Evolutionary conservation across 768 basidiomycete genomes (phyloP).

Genomic region (Leccinum incarnatum): DNA sequence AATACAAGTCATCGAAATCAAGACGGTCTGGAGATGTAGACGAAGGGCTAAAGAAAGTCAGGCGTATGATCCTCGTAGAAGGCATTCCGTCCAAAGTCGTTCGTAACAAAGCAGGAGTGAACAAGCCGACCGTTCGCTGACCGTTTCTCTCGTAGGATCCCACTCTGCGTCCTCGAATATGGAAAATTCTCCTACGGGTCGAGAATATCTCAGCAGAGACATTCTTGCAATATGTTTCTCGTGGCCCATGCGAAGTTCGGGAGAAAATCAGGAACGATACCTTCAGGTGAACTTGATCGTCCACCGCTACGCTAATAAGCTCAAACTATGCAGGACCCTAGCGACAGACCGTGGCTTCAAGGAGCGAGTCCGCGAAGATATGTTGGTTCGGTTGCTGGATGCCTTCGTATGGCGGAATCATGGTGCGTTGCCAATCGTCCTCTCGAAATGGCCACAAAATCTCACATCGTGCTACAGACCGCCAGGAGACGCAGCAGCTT

Average conservation of each 20-base stretch:
- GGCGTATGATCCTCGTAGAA: slow-evolving; percentile 86
- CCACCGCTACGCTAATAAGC: background rate
- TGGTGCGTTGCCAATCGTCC: slow-evolving; percentile 43
- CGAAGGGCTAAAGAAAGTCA: slow-evolving; percentile 81
- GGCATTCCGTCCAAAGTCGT: slow-evolving; percentile 81
- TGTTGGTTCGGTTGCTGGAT: slow-evolving; percentile 93
- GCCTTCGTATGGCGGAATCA: slow-evolving; percentile 97
- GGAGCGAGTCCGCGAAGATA: slow-evolving; percentile 93
- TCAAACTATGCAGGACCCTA: slow-evolving; percentile 53
- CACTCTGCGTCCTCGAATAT: slow-evolving; percentile 85
- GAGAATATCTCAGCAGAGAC: slow-evolving; percentile 73
- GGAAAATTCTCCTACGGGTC: slow-evolving; percentile 90
- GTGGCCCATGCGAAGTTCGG: slow-evolving; percentile 83
- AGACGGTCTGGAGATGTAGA: slow-evolving; percentile 65
- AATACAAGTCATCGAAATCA: slow-evolving; percentile 66
- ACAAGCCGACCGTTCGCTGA: slow-evolving; percentile 4
- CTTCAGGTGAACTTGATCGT: slow-evolving; percentile 61
- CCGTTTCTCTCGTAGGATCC: slow-evolving; percentile 51
- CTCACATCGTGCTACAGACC: slow-evolving; percentile 43
- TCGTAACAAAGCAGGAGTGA: slow-evolving; percentile 29
- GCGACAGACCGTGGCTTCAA: slow-evolving; percentile 98
- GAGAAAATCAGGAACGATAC: slow-evolving; percentile 97
- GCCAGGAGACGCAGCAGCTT: slow-evolving; percentile 72
- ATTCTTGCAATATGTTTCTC: slow-evolving; percentile 74
- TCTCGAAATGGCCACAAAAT: background rate